Evolutionary conservation across 805 yeast genomes (phyloP), one percentile per base, ranked within the genome.

Genomic region (Barnettozyma sucrosica): DNA sequence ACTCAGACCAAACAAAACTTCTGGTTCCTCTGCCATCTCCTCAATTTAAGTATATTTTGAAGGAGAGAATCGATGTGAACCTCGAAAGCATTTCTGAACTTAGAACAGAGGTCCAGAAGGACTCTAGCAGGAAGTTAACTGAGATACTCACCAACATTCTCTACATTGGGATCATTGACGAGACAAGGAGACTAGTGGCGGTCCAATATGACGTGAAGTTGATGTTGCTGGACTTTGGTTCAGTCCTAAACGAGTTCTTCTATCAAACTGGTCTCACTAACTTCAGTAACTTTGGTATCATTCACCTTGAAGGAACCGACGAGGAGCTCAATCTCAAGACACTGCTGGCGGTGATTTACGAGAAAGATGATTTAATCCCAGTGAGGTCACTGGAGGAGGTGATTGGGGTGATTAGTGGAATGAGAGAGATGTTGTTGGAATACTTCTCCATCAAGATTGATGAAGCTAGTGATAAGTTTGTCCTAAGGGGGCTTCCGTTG

Each of bases 161-260:
- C 0, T 87, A 75, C 59, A 83, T 93, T 8, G 99, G 99, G 0
- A 66, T 92, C 3, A 90, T 87, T 2, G 98, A 92, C 61, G 75
- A 76, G 10, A 59, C 66, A 11, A 75, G 79, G 51, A 68, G 97
- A 39, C 68, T 92, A 19, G 82, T 85, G 13, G 85, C 96, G n/a
- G 71, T 92, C 39, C 99, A 93, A 62, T 77, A 81, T 59, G 96
- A 84, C 55, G 84, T 89, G 8, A 80, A 81, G 49, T 68, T 93
- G 13, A 84, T 76, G 60, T 65, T 93, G 21, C 80, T 92, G 18
- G 97, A 92, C 64, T 93, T 89, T 63, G 88, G 83, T 0, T 74
- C 85, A 0, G 61, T 87, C 1, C 70, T 83, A 25, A 65, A 67
- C 50, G 88, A 86, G 51, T 70, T 89, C 47, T 89, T 85, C 57